Percentiles rank a stretch among this genome's conserved stretches.
These are phyloP conservation scores for Fusarium torulosum DNA, from an alignment of 2,329 filamentous ascomycete species.

Conservation along the genomic window DNA sequence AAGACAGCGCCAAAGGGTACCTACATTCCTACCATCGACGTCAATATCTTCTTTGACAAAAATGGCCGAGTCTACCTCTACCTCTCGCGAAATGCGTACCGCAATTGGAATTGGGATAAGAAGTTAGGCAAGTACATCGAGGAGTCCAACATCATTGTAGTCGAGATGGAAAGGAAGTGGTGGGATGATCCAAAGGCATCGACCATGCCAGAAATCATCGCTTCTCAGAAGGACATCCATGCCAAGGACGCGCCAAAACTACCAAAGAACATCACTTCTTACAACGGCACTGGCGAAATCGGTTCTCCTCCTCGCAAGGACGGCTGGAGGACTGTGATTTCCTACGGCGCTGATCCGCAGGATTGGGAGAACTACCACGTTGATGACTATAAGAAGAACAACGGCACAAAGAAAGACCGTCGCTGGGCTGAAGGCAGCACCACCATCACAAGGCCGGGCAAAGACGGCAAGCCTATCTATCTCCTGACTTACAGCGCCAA, in stretches of 20 bases:
- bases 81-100: conserved; percentile 53
- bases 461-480: conserved; percentile 48
- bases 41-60: conserved; percentile 61
- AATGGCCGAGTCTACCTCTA: conserved; percentile 55
- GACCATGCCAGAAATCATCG: conserved; percentile 52
- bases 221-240: conserved; percentile 49
- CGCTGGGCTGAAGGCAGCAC: conserved; percentile 56
- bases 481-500: conserved; percentile 47
- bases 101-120: conserved; percentile 55
- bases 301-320: conserved; percentile 52
- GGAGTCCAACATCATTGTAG: conserved; percentile 55
- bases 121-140: conserved; percentile 53
- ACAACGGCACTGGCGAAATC: conserved; percentile 54
- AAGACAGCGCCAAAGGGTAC: conserved; percentile 51
- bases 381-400: conserved; percentile 51
- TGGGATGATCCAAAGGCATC: conserved; percentile 53
- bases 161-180: conserved; percentile 52
- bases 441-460: conserved; percentile 43
- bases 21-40: conserved; percentile 58
- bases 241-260: conserved; percentile 44
- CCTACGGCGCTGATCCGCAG: conserved; percentile 52
- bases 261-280: conserved; percentile 50
- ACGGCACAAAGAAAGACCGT: conserved; percentile 53
- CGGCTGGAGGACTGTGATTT: conserved; percentile 55
- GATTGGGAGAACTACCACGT: conserved; percentile 55